Base-by-base conservation (phyloP, 2,329 filamentous ascomycete genomes). In the Graphilbum fragrans region DNA sequence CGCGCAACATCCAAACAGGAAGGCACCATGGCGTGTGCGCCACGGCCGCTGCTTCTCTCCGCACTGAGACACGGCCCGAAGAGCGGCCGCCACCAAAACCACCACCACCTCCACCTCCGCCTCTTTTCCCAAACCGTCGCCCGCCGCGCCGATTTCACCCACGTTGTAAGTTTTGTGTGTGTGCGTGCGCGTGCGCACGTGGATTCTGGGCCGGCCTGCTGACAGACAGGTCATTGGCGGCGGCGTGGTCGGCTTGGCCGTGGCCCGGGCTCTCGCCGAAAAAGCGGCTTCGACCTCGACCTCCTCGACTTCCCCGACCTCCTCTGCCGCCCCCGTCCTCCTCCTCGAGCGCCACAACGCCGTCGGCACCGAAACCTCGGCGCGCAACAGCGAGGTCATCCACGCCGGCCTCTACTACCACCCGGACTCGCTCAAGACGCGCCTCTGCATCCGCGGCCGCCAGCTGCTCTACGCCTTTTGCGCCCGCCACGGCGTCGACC, bases 351-450 rank as follows among this genome's bases (percentile, higher is more conserved):
- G 83, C 21, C 84, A 94, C 65, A 61, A 68, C 19, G 69, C 72
- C 39, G 70, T 84, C 21, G 88, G 88, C 38, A 90, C 78, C 22
- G 88, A 95, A 64, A 94, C 87, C 1, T 88, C 82, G 47, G 85
- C 82, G 49, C 80, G 88, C 50, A 95, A 94, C 65, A 90, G 83
- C 55, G 88, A 96, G 72, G 90, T 96, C 42, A 93, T 98, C 52
- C 92, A 98, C 59, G 92, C 86, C 1, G 92, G 92, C 14, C 72
- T 96, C 48, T 96, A 95, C 70, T 95, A 95, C 61, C 85, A 83
- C 16, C 57, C 69, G 6, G 61, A 64, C 33, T 81, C 79, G 2
- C 74, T 95, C 41, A 98, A 98, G 63, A 86, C 88, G 1, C 64
- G 65, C 16, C 74, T 98, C 12, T 98, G 92, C 63, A 69, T 95